These are phyloP conservation scores for Aspergillus floridensis DNA, from an alignment of 2,329 filamentous ascomycete species.

Conservation along the genomic window DNA sequence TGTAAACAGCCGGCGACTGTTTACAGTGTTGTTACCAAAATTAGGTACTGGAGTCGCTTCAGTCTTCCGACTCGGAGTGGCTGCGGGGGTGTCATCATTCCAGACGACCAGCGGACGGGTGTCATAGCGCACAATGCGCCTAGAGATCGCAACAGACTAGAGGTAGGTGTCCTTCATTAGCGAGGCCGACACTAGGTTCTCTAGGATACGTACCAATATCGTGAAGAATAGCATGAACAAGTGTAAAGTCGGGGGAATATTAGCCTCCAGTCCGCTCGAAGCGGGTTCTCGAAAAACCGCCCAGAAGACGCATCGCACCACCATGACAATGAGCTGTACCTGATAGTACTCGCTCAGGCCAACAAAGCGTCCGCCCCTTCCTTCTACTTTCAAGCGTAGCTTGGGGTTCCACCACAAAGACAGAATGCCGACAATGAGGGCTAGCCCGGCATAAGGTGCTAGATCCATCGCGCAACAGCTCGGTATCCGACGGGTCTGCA, in stretches of 20 bases:
- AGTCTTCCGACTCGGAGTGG: constrained; percentile 23
- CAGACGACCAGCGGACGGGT: constrained; percentile 43
- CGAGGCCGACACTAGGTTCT: neutral
- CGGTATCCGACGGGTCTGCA: constrained; percentile 22
- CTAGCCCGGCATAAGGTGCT: constrained; percentile 34
- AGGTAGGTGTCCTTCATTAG: constrained; percentile 18
- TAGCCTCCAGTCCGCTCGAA: constrained; percentile 31
- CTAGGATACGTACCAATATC: constrained; percentile 33
- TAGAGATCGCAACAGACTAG: constrained; percentile 40
- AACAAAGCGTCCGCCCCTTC: constrained; percentile 40
- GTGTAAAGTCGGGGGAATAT: constrained; percentile 37
- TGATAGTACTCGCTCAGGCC: constrained; percentile 48
- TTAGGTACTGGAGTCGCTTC: constrained; percentile 18
- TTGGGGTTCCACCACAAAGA: constrained; percentile 53
- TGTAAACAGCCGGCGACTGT: constrained; percentile 11
- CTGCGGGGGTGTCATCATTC: constrained; percentile 37
- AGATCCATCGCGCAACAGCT: constrained; percentile 30
- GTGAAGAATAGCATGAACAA: constrained; percentile 41
- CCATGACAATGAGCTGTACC: constrained; percentile 46
- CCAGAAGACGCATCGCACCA: constrained; percentile 45
- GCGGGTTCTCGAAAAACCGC: constrained; percentile 41
- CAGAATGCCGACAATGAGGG: constrained; percentile 43
- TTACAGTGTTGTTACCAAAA: constrained; percentile 18
- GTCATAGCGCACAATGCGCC: constrained; percentile 39
- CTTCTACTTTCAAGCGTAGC: constrained; percentile 44